Percentiles rank a stretch among this genome's conserved stretches.
These are phyloP conservation scores for Aspergillus wentii DNA, from an alignment of 495 filamentous ascomycete species.

Conservation along the genomic window DNA sequence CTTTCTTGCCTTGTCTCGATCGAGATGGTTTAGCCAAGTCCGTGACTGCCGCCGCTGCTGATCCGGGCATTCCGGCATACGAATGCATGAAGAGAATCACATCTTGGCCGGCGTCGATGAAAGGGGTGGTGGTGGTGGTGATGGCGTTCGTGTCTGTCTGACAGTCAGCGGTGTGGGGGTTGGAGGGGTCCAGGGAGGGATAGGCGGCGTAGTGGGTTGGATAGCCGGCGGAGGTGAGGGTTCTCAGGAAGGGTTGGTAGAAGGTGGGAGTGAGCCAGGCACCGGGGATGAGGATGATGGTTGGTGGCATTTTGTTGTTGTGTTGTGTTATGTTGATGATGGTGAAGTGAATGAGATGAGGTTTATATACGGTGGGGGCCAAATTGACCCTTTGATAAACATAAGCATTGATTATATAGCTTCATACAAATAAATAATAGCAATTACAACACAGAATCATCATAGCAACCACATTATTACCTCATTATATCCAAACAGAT, in stretches of 20 bases:
- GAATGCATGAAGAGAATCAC: slow-evolving; percentile 27
- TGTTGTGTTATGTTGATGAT: too few relatives aligned
- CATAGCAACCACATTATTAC: too few relatives aligned
- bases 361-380: too few relatives aligned
- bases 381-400: too few relatives aligned
- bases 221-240: slow-evolving; percentile 13
- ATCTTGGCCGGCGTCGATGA: slow-evolving; percentile 22
- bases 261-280: slow-evolving; percentile 20
- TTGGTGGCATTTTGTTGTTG: too few relatives aligned
- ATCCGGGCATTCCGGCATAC: slow-evolving; percentile 26
- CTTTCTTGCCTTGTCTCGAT: slow-evolving; percentile 13
- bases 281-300: slow-evolving; percentile 24
- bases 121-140: slow-evolving; percentile 2
- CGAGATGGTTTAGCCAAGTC: slow-evolving; percentile 14
- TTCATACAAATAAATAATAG: too few relatives aligned
- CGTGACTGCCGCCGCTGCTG: slow-evolving; percentile 16
- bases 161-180: slow-evolving; percentile 13
- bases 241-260: slow-evolving; percentile 16
- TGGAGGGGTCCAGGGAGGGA: slow-evolving; percentile 17
- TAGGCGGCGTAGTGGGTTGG: slow-evolving; percentile 11
- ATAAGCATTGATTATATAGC: too few relatives aligned
- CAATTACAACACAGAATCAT: too few relatives aligned
- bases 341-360: too few relatives aligned
- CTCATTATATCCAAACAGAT: too few relatives aligned
- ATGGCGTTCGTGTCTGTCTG: slow-evolving; percentile 15